Evolutionary conservation across 192 early-diverging fungal genomes (phyloP).

Genomic region (Linnemannia zychae): DNA sequence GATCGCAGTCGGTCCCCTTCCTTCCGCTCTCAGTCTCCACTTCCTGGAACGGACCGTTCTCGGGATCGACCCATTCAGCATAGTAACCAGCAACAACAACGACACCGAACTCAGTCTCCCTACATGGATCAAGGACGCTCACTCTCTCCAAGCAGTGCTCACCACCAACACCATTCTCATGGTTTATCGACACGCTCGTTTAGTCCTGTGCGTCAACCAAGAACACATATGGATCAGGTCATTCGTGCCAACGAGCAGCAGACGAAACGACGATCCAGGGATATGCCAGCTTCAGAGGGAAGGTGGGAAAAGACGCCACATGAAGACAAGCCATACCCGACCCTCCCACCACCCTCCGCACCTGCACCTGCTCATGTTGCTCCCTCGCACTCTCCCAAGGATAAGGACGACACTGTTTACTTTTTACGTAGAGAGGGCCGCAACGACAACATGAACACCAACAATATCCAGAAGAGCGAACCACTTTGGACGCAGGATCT

Average conservation of each 20-base stretch:
- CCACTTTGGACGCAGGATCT: not conserved
- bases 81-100: not conserved
- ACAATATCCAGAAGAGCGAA: not conserved
- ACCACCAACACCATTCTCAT: not conserved
- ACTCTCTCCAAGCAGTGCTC: conserved; percentile 10
- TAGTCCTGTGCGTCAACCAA: conserved; percentile 15
- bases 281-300: conserved; percentile 11
- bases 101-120: conserved; percentile 13
- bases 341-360: not conserved
- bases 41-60: conserved; percentile 21
- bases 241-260: conserved; percentile 6
- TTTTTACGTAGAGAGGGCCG: conserved; percentile 38
- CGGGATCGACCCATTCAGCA: conserved; percentile 17
- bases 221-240: conserved; percentile 49
- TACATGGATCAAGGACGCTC: conserved; percentile 14
- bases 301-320: conserved; percentile 51
- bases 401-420: conserved; percentile 37
- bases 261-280: conserved; percentile 17
- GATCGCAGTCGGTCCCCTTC: conserved; percentile 52
- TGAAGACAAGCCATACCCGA: conserved; percentile 51
- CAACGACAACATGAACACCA: not conserved
- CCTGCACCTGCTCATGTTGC: not conserved
- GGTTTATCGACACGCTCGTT: conserved; percentile 20
- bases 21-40: conserved; percentile 37
- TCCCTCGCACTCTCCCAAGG: not conserved